Evolutionary conservation across 1,284 basidiomycete species (phyloP), one percentile per base, ranked within the genome.

Genomic region (Leccinum idahoense): DNA sequence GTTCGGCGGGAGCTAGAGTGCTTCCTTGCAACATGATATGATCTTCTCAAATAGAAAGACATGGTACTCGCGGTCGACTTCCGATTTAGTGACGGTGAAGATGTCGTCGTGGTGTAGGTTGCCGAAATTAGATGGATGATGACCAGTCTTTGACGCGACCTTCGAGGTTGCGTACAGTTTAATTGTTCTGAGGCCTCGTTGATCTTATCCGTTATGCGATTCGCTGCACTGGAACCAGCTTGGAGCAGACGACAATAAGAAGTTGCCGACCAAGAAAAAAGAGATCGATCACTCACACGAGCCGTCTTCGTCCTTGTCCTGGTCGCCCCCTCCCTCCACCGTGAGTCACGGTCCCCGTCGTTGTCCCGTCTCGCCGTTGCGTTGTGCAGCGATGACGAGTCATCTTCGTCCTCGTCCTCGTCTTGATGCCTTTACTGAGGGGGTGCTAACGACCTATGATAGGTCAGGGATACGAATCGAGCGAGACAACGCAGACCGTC

Each of bases 21-120:
- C 23, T 23, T 23, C 23, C 23, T 23, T 23, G 23, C 23, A 23
- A 23, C 23, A 23, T 23, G 3, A 23, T 23, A 23, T 4, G 23
- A 23, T 23, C 23, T 4, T 23, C 23, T 23, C 3, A 23, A 23
- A 23, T 23, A 23, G 23, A 23, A 23, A 23, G 23, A 23, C 96
- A 72, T 97, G 94, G 73, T 99, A 99, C 75, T 99, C 97, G 68
- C 96, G 85, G 75, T 98, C 95, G 69, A 95, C 93, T 66, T 97
- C 95, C 65, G 90, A 93, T 79, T 99, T 99, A 69, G 93, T 95
- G 61, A 99, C 97, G 66, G 90, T 88, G 77, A 99, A 99, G 64
- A 94, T 85, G 75, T 98, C 96, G 73, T 98, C 94, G 23, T 98
- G 86, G 46, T 96, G 83, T 57, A 99, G 87, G 66, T 91, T 86